Evolutionary conservation across 306 rosid genomes (phyloP), one percentile per base, ranked within the genome.

Genomic region (Citrullus mucosospermus): DNA sequence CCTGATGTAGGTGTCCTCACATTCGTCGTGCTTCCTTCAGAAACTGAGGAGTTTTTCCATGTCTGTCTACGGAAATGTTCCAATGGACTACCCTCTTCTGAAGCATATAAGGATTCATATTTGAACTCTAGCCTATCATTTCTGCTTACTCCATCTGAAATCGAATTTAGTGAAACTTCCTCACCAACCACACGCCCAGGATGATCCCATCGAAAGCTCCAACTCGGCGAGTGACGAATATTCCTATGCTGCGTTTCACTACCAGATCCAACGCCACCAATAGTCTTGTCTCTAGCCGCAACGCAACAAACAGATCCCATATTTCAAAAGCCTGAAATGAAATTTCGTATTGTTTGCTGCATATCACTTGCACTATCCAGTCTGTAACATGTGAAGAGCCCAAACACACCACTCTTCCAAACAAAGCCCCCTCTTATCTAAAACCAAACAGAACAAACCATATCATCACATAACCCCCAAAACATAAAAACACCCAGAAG

Each of bases 181-280:
- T 88, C 92, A 15, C 86, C 92, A 13, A 89, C 88, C 16, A 86
- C 92, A 48, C 92, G 86, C 38, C 86, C 92, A 61, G 89, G 78
- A 53, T 88, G 79, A 84, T 88, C 91, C 89, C 91, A 88, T 15
- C 92, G 87, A 70, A 88, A 88, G 83, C 92, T 88, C 92, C 92
- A 88, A 13, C 84, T 81, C 6, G 92, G 92, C 2, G 92, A 88
- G 69, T 83, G 46, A 58, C 87, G 80, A 58, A 88, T 72, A 80
- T 88, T 88, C 63, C 88, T 78, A 25, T 83, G 85, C 75, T 84
- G 67, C 66, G 81, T 79, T 75, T 88, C 92, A 68, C 82, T 82
- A 34, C 79, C 81, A 2, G 90, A 84, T 39, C 87, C 81, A 84
- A 74, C 80, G 2, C 82, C 78, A 2, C 82, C 78, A 66, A 88